phyloP scores from a whole-genome alignment of 108 stramenopile species.

The Conticribra weissflogii region DNA sequence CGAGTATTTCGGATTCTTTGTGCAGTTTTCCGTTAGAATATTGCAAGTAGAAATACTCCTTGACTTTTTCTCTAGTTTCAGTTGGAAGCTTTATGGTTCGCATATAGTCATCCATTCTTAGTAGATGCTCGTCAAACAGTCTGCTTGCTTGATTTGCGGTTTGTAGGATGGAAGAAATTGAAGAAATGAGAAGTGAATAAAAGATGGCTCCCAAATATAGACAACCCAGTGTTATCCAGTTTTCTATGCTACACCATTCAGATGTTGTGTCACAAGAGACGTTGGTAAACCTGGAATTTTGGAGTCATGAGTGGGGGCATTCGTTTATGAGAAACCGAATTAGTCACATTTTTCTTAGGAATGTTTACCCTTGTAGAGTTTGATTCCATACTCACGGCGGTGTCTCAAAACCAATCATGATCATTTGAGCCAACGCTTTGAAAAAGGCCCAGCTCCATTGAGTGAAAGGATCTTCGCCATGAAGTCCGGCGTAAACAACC shows the following conservation, averaged over 20 bases:
- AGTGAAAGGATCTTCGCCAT: constrained; percentile 24
- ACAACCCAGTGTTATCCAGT: constrained; percentile 64
- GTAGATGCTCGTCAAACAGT: constrained; percentile 60
- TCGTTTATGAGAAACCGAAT: too few relatives aligned
- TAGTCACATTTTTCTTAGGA: too few relatives aligned
- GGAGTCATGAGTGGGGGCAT: too few relatives aligned
- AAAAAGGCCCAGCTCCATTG: constrained; percentile 73
- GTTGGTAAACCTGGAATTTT: constrained; percentile 59
- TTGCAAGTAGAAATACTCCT: constrained; percentile 66
- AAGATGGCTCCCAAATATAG: constrained; percentile 70
- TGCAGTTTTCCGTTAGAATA: constrained; percentile 67
- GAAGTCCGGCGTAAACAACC: constrained; percentile 58
- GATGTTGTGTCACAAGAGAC: constrained; percentile 52
- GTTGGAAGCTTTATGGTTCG: constrained; percentile 64
- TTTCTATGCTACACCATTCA: constrained; percentile 64
- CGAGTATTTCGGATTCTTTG: constrained; percentile 58
- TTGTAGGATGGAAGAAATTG: constrained; percentile 58
- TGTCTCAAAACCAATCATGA: constrained; percentile 76
- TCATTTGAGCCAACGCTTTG: constrained; percentile 74
- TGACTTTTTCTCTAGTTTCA: constrained; percentile 60
- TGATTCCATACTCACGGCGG: constrained; percentile 51
- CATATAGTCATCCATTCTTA: constrained; percentile 69
- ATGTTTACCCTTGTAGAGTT: too few relatives aligned
- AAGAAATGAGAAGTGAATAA: constrained; percentile 68
- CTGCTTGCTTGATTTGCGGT: constrained; percentile 65